Percentiles rank a stretch among this genome's conserved stretches.
Conservation (phyloP, 2,329 filamentous ascomycete species). For the Penicillium brevicompactum region DNA sequence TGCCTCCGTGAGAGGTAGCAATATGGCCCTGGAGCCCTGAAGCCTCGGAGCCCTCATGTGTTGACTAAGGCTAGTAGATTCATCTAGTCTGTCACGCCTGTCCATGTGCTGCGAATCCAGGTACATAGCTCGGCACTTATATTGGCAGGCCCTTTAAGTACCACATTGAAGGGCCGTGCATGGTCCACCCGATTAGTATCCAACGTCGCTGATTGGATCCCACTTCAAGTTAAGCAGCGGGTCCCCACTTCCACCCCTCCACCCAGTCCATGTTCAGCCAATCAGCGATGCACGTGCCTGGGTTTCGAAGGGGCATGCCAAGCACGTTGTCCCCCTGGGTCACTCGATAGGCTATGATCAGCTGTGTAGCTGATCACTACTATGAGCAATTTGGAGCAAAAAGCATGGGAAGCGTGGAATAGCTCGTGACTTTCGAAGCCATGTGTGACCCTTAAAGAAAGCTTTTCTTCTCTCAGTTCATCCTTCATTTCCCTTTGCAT, state of each 20-base stretch:
- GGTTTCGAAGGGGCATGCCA: constrained; percentile 10
- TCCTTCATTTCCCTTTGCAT: constrained; percentile 1
- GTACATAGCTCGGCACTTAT: too few relatives aligned
- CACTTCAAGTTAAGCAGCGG: constrained; percentile 15
- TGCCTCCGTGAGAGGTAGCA: too few relatives aligned
- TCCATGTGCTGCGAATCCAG: too few relatives aligned
- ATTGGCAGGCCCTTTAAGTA: too few relatives aligned
- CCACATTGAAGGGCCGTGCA: neutral
- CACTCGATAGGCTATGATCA: constrained; percentile 19
- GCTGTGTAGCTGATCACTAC: constrained; percentile 6
- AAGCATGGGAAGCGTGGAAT: neutral
- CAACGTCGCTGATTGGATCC: constrained; percentile 4
- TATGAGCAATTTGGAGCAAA: too few relatives aligned
- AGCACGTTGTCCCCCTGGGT: constrained; percentile 22
- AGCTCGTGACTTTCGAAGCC: neutral
- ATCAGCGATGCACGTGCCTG: constrained; percentile 27
- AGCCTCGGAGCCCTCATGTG: too few relatives aligned
- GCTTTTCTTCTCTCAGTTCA: neutral
- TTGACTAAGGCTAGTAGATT: too few relatives aligned
- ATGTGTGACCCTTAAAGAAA: neutral
- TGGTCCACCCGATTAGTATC: constrained; percentile 8
- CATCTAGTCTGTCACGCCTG: too few relatives aligned
- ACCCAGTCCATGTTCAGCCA: constrained; percentile 11
- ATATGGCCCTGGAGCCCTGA: too few relatives aligned
- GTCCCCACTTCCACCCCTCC: neutral